Evolutionary conservation across 2,329 filamentous ascomycete genomes (phyloP), one percentile per base, ranked within the genome.

Genomic region (Diaporthe destruens): DNA sequence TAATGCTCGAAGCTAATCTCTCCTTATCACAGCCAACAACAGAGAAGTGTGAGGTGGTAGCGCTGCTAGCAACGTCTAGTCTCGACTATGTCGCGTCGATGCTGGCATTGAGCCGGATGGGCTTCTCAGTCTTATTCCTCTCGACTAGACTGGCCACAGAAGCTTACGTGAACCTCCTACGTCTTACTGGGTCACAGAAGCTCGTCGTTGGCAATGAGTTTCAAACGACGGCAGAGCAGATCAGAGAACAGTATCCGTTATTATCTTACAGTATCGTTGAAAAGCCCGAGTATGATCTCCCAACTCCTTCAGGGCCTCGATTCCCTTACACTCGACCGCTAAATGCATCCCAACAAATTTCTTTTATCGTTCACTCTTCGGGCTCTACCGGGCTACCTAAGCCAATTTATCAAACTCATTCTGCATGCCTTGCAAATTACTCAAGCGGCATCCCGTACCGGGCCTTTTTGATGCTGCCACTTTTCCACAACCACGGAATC

Each of bases 331-430:
- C 63, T 63, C 73, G 76, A 16, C 72, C 72, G 34, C 71, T 56
- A 11, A 74, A 75, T 29, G 75, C 77, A 51, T 69, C 53, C 16
- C 56, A 76, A 49, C 75, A 74, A 51, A 65, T 76, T 29, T 73
- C 75, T 20, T 79, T 79, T 71, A 79, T 82, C 25, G 77, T 83
- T 18, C 81, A 83, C 75, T 82, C 81, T 0, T 82, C 80, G 9
- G 87, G 88, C 3, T 87, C 84, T 0, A 89, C 88, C 1, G 87
- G 87, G 0, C 81, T 89, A 14, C 87, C 87, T 0, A 89, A 89
- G 72, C 87, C 87, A 0, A 89, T 90, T 69, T 86, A 83, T 74
- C 84, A 87, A 53, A 87, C 84, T 5, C 87, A 90, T 67, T 76
- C 79, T 6, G 82, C 82, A 34, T 85, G 82, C 36, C 79, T 88